Conservation (phyloP, 2,329 filamentous ascomycete genomes). For the Cercospora sp. region DNA sequence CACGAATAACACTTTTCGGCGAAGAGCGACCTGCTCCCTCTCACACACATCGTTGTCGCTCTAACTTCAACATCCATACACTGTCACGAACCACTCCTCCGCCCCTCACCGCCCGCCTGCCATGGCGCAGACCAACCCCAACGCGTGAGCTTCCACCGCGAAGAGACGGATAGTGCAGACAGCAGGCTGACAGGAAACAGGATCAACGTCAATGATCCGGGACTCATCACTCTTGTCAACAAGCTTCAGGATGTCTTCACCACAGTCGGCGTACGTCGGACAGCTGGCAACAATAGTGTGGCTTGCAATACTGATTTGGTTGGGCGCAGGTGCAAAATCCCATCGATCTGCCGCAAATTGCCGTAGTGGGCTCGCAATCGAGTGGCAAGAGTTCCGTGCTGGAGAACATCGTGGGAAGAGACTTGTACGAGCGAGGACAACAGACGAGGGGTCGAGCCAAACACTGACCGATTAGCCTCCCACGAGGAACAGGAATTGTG, state of each 20-base stretch:
- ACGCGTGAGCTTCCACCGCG: slow-evolving; percentile 29
- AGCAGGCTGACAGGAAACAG: slow-evolving; percentile 42
- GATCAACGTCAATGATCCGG: slow-evolving; percentile 71
- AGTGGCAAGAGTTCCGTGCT: slow-evolving; percentile 99
- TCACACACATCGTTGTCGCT: neutral
- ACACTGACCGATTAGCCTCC: slow-evolving; percentile 62
- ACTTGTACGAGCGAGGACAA: slow-evolving; percentile 72
- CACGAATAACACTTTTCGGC: neutral
- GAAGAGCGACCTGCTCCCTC: neutral
- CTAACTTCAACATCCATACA: neutral
- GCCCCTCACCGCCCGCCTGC: slow-evolving; percentile 25
- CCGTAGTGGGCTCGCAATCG: slow-evolving; percentile 96
- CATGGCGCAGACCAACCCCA: slow-evolving; percentile 37
- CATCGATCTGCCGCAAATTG: slow-evolving; percentile 97
- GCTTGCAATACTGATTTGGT: slow-evolving; percentile 25
- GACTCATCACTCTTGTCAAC: slow-evolving; percentile 82
- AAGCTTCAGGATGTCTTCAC: slow-evolving; percentile 99
- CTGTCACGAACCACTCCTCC: neutral
- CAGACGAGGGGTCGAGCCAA: neutral
- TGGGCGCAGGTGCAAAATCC: slow-evolving; percentile 81
- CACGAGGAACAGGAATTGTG: slow-evolving; percentile 95
- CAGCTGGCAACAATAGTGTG: slow-evolving; percentile 16
- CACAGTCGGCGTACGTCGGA: slow-evolving; percentile 74
- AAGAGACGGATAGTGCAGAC: neutral
- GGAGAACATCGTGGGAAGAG: slow-evolving; percentile 97